Evolutionary conservation across 2,329 filamentous ascomycete species (phyloP), one percentile per base, ranked within the genome.

Genomic region (Cordyceps javanica): DNA sequence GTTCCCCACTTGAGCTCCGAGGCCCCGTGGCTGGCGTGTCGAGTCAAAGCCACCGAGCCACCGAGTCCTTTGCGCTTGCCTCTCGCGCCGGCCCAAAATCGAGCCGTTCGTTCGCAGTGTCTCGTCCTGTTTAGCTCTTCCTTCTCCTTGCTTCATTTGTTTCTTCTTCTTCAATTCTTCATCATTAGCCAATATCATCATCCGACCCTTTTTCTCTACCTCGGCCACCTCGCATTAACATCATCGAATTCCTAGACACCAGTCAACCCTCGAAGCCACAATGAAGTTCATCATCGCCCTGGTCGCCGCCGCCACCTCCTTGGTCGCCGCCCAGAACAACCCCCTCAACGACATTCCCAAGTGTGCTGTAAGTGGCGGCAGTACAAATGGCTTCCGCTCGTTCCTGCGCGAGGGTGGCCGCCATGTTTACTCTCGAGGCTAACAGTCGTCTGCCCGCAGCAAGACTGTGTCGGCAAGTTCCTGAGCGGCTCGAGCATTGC

Each of bases 341-440:
- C 52, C 41, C 19, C 41, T 64, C 28, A 63, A 61, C 50, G 62
- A 65, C 55, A 64, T 76, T 42, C 73, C 74, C 19, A 55, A 26
- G 3, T 76, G 74, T 61, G 73, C 73, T 59, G 73, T 75, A 70
- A 57, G 73, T 70, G 19, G 9, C 41, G 21, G n/a, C 16, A 6
- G 19, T 1, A 16, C 41, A n/a, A 23, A 13, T n/a, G 8, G 32
- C 5, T 6, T 16, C 23, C 34, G 14, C 52, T 48, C 48, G 14
- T n/a, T 9, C 19, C 7, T 30, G 13, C 21, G 46, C 30, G 19
- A 45, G 38, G 50, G 36, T 11, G 14, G 8, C 39, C 41, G n/a
- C 32, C 25, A 26, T 19, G 41, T 10, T 13, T 16, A 13, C 30
- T n/a, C n/a, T 34, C 39, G 39, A 41, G 36, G 23, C 28, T 41